Base-by-base conservation (phyloP, 495 filamentous ascomycete species). In the Tuber umbilicatum region DNA sequence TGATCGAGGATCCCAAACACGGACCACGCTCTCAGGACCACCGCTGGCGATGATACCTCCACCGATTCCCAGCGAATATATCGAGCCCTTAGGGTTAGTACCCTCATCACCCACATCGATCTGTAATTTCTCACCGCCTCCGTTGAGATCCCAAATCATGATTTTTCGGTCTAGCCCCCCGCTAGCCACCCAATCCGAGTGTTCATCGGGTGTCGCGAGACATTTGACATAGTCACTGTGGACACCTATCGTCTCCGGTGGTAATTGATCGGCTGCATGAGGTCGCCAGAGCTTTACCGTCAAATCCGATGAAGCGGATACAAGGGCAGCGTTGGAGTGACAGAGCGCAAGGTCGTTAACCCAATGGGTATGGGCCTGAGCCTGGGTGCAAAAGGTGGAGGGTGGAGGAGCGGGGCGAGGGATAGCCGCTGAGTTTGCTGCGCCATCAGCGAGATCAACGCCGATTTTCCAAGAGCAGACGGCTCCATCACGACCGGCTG, bases 321-420 rank as follows among this genome's bases (percentile, higher is more conserved):
- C 92, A 17, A 99, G 86, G 10, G 93, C 93, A 27, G 89, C 87
- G 82, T 97, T 92, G 70, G 90, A 89, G 79, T 94, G 88, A 40
- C 91, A 90, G 72, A 98, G 89, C n/a, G 90, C 89, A 74, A 99
- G 92, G 80, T 98, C 94, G 82, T 98, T 98, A 83, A 99, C 91
- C 95, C 95, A 98, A 84, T 98, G 94, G 40, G 94, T 98, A 83
- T 99, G 95, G 19, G 95, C 96, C 81, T 97, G 94, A n/a, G 94
- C 92, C 83, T 97, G 94, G 69, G 90, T 88, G 17, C 14, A 64
- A 74, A 94, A 94, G n/a, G 87, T 87, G 45, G 93, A 93, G 79
- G 71, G 77, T 76, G 75, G 80, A 75, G 73, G 81, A 16, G 81
- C 85, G 71, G 81, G 82, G 75, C 82, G 85, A 72, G 81, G 82